Percentiles rank a stretch among this genome's conserved stretches.
Evolutionary conservation across 495 filamentous ascomycete genomes (phyloP).

Genomic region (Tetracladium marchalianum): DNA sequence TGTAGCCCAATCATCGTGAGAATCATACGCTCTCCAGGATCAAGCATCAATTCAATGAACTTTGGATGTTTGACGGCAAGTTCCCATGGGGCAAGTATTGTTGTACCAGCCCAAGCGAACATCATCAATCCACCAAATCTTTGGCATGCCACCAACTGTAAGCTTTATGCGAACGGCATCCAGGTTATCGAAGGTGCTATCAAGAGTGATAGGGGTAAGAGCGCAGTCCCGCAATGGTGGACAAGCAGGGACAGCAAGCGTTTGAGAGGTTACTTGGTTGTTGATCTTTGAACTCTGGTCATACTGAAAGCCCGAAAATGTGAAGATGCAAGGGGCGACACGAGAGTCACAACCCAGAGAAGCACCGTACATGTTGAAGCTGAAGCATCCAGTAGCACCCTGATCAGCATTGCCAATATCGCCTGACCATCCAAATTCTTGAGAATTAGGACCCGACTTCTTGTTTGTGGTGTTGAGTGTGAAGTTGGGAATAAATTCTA

Average conservation of each 20-base stretch:
- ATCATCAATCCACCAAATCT: constrained; percentile 23
- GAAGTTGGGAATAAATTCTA: constrained; percentile 20
- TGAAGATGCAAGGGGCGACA: constrained; percentile 15
- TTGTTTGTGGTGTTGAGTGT: constrained; percentile 7
- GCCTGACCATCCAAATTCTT: constrained; percentile 13
- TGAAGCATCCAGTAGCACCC: constrained; percentile 16
- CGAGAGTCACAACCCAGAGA: constrained; percentile 19
- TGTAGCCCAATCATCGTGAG: too few relatives aligned
- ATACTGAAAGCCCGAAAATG: constrained; percentile 12
- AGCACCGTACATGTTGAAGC: constrained; percentile 19
- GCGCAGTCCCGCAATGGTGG: constrained; percentile 11
- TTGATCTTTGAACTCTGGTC: not conserved
- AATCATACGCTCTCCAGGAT: not conserved
- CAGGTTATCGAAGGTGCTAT: constrained; percentile 10
- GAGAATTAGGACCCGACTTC: constrained; percentile 10
- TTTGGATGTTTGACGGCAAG: constrained; percentile 15
- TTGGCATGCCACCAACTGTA: constrained; percentile 11
- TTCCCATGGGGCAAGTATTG: constrained; percentile 12
- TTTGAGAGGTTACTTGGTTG: constrained; percentile 2
- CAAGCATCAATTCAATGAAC: constrained; percentile 5
- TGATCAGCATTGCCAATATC: constrained; percentile 16
- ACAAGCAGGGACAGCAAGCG: constrained; percentile 8
- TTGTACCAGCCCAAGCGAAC: constrained; percentile 17
- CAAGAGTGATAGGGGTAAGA: constrained; percentile 6
- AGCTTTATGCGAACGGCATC: constrained; percentile 15